phyloP scores from a whole-genome alignment of 345 rosid genomes.

The Gossypium mustelinum region DNA sequence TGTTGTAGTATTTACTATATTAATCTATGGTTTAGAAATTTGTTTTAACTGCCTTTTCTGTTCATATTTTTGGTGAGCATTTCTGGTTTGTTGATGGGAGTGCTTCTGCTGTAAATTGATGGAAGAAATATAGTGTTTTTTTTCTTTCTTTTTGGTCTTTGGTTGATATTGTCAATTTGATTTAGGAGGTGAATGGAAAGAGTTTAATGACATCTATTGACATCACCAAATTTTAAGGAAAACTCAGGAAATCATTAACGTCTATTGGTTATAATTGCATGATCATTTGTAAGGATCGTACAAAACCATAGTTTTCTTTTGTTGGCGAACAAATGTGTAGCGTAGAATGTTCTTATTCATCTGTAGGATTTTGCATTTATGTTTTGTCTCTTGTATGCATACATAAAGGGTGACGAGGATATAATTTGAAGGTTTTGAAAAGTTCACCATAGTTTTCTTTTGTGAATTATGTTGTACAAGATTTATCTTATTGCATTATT shows the following conservation, averaged over 20 bases:
- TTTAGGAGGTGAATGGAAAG: background rate
- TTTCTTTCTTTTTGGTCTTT: background rate
- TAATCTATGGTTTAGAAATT: background rate
- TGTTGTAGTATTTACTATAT: background rate
- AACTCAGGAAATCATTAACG: background rate
- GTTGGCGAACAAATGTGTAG: background rate
- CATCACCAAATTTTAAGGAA: background rate
- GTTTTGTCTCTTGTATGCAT: background rate
- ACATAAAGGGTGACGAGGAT: background rate
- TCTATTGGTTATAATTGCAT: background rate
- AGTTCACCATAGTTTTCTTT: background rate
- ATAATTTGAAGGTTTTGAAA: background rate
- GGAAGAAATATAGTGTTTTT: background rate
- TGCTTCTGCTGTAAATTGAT: background rate
- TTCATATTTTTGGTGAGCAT: background rate
- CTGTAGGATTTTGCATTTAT: background rate
- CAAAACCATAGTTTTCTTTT: background rate
- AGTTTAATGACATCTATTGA: background rate
- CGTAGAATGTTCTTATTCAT: background rate
- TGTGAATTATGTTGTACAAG: background rate
- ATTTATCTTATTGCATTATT: background rate
- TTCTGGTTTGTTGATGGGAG: background rate
- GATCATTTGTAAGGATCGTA: background rate
- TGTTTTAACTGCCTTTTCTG: constrained; percentile 6
- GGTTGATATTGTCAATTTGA: background rate